A percentile compares a stretch with the other conserved stretches of the same genome.
phyloP scores from a whole-genome alignment of 768 basidiomycete species.

The Infundibulicybe gibba region DNA sequence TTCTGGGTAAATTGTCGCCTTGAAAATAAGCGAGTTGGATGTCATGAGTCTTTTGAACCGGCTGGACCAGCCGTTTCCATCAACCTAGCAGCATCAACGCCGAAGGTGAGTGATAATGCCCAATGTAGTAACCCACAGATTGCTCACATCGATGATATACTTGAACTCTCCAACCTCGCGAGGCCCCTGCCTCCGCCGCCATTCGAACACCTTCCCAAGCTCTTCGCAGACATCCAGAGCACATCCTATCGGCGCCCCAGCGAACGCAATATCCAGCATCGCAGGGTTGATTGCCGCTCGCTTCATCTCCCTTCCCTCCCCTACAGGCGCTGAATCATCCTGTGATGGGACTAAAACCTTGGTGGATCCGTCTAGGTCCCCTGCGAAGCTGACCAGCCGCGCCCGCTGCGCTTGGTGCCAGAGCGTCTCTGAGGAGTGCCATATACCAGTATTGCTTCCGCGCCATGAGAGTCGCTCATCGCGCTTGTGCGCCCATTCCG shows the following conservation, averaged over 20 bases:
- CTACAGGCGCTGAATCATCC: conserved; percentile 18
- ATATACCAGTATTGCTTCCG: conserved; percentile 70
- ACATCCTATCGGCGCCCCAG: conserved; percentile 36
- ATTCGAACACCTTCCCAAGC: conserved; percentile 40
- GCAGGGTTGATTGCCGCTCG: conserved; percentile 34
- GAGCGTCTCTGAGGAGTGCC: conserved; percentile 27
- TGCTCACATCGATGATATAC: conserved; percentile 43
- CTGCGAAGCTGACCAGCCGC: too few species aligned
- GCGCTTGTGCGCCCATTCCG: conserved; percentile 60
- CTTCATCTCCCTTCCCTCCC: conserved; percentile 19
- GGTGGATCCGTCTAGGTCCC: conserved; percentile 19
- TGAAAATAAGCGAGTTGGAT: conserved; percentile 61
- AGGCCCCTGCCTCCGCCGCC: conserved; percentile 30
- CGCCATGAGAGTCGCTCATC: conserved; percentile 69
- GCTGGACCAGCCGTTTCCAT: conserved; percentile 69
- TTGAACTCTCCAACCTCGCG: conserved; percentile 45
- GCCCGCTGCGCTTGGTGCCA: conserved; percentile 51
- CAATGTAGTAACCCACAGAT: too few species aligned
- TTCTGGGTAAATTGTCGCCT: conserved; percentile 71
- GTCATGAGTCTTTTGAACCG: conserved; percentile 65
- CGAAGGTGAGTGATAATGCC: too few species aligned
- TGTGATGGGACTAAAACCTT: conserved; percentile 23
- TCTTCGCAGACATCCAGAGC: conserved; percentile 31
- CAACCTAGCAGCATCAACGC: conserved; percentile 35
- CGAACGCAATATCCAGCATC: conserved; percentile 50